Base-by-base conservation (phyloP, 768 basidiomycete species). In the Neoboletus brunneissimus region DNA sequence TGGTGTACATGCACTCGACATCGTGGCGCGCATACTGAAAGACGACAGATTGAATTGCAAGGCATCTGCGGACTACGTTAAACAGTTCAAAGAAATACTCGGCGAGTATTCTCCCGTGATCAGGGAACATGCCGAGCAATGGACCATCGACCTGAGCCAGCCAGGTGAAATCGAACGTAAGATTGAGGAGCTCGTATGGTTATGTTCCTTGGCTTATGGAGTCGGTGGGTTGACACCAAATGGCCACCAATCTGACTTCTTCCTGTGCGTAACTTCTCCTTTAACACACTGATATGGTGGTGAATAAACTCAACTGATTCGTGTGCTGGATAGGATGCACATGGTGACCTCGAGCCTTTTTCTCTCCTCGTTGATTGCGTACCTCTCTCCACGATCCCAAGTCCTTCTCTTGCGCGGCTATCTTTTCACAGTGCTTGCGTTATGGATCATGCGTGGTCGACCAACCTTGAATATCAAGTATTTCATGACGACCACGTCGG, bases 161-260 rank as follows among this genome's bases (percentile, higher is more conserved):
- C 60, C 75, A 38, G 61, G 71, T 34, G 73, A 77, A 58, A 60
- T 84, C 6, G 74, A 77, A 22, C 67, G 73, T 16, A 89, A 87
- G 67, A 75, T 85, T 22, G 84, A 86, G 58, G 87, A 91, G 62
- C 59, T 91, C 6, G 64, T 73, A 5, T 89, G 86, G 83, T 69
- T 79, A n/a, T 77, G 74, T 43, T 71, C 72, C 0, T 52, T 87
- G 18, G 59, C 86, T 22, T 90, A 84, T 57, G 83, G 77, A 2
- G 72, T 84, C 23, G 79, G 77, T 9, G 86, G 82, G 5, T 83
- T 77, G 75, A 70, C 83, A 66, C 75, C 77, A 27, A 80, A 78
- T 0, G 83, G 88, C 53, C 38, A 88, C 89, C 53, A 98, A 98
- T 70, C 34, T 5, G 34, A 34, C 13, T 34, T 34, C 13, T 34